Base-by-base conservation (phyloP, 2,329 filamentous ascomycete species). In the Dothideomycetes sp. region DNA sequence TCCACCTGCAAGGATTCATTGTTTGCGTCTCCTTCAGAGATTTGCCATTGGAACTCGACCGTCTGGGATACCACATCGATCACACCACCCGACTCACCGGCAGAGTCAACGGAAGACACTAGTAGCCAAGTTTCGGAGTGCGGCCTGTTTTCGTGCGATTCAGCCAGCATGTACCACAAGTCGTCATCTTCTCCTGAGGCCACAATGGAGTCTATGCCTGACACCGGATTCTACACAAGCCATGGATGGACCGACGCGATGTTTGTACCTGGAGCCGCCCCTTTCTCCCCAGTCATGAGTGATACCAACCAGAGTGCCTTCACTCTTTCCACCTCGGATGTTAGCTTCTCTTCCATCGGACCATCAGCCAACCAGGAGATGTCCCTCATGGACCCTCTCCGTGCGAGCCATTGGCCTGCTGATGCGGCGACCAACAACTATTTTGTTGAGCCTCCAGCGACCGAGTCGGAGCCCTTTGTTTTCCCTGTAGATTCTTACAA, bases 101-200 rank as follows among this genome's bases (percentile, higher is more conserved):
- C 33, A 15, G 35, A 40, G 17, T 23, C 33, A 5, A 34, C 30
- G 28, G 40, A 45, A 23, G 42, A 41, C 37, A 5, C 8, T 18
- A 33, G 33, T 2, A 45, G 22, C 23, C 41, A 32, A 23, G 33
- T 28, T 17, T 42, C 39, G 19, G 46, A 46, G 13, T 45, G 37
- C 15, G 37, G 29, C 10, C 27, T 41, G 17, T 45, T 36, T 30
- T 41, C 38, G 22, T 41, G 39, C 19, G 41, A 38, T 12, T 33
- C 34, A 42, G 63, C 60, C 47, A 59, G 59, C 50, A 54, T 59
- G 44, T 63, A 64, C 45, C 57, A 23, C 24, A 7, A 31, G 44
- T 20, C 41, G 49, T 40, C 29, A 31, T 47, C 43, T 16, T 51
- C 47, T 38, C 57, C 59, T 50, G 57, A 62, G 10, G 51, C 45